Conservation (phyloP, 306 rosid species). For the Medicago truncatula region DNA sequence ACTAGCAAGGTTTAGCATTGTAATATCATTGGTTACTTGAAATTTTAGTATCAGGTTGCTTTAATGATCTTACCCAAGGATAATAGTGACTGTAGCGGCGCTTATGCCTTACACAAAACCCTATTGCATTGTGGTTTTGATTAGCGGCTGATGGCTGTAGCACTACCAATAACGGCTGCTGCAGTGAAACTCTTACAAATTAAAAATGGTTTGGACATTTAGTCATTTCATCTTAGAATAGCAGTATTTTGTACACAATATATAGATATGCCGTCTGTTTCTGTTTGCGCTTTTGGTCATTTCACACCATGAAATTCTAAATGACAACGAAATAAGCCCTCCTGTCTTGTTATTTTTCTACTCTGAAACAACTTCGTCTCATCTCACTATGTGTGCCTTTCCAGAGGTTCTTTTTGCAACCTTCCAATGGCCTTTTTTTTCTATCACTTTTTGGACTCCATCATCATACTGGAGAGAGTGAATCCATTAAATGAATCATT, state of each 20-base stretch:
- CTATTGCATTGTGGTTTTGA: background rate
- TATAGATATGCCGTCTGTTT: background rate
- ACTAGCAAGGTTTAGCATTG: background rate
- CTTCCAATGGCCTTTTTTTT: background rate
- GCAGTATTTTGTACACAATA: background rate
- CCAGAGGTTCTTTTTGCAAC: background rate
- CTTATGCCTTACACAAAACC: background rate
- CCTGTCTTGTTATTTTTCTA: background rate
- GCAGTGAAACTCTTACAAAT: background rate
- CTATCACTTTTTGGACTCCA: background rate
- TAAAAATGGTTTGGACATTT: background rate
- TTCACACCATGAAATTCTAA: background rate
- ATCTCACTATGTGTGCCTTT: background rate
- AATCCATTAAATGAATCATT: background rate
- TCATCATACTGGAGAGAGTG: constrained; percentile 1
- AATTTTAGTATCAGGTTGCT: background rate
- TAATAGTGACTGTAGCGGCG: background rate
- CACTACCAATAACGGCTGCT: background rate
- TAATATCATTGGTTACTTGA: background rate
- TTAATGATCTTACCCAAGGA: background rate
- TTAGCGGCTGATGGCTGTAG: background rate
- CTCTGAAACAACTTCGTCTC: background rate
- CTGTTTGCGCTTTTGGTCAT: background rate
- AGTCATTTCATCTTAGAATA: background rate
- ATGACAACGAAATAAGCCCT: background rate